Conservation (phyloP, 257 asterid genomes). For the Fraxinus pennsylvanica region DNA sequence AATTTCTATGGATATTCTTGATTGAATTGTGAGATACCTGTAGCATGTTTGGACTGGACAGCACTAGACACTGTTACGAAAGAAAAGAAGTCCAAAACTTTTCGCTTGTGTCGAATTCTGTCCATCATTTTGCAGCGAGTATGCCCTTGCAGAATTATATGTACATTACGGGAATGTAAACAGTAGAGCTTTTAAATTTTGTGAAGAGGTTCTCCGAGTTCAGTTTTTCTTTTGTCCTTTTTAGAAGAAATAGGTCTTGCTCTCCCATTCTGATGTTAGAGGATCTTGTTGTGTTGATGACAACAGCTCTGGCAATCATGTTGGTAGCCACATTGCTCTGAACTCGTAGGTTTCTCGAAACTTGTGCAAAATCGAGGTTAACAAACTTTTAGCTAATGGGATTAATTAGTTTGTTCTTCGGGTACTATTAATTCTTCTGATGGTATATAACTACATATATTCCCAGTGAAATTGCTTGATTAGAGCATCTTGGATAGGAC, state of each 20-base stretch:
- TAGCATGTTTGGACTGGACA: background rate
- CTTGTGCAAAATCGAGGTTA: no score
- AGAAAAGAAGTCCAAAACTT: background rate
- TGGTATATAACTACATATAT: no score
- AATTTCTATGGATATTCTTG: background rate
- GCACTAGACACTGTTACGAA: background rate
- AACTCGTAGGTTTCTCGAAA: no score
- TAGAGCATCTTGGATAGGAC: no score
- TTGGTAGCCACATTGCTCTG: no score
- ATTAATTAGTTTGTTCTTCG: no score
- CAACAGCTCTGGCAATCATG: background rate
- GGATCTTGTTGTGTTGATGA: background rate
- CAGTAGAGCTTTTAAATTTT: background rate
- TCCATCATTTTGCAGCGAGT: no score
- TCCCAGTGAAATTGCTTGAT: no score
- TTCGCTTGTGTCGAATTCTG: background rate
- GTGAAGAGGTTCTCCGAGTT: background rate
- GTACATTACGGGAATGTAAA: background rate
- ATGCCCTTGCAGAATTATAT: background rate
- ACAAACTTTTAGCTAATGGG: no score
- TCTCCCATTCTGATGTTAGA: background rate
- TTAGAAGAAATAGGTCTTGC: background rate
- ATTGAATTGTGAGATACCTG: background rate
- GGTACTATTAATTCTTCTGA: no score
- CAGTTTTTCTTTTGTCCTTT: background rate